Evolutionary conservation across 345 rosid species (phyloP).

Genomic region (Eucalyptus grandis): DNA sequence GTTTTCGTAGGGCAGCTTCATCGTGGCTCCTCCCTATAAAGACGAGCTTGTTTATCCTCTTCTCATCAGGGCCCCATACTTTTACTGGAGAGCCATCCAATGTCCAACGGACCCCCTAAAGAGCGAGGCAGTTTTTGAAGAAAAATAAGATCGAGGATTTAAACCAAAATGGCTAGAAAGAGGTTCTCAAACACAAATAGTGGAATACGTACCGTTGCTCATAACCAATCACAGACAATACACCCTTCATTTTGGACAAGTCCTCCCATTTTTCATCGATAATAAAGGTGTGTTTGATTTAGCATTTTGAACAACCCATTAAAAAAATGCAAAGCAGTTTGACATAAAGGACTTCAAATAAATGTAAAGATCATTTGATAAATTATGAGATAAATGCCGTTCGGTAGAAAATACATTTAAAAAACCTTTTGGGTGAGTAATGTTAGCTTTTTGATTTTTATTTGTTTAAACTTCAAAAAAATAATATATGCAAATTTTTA

Average conservation of each 20-base stretch:
- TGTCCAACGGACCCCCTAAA: slow-evolving; percentile 43
- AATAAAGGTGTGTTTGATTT: no score
- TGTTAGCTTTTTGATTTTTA: no score
- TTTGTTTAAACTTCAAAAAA: no score
- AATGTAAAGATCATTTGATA: no score
- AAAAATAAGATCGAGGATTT: neutral
- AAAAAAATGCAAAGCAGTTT: no score
- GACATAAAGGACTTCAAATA: no score
- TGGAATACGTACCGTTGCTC: slow-evolving; percentile 48
- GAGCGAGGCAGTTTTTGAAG: neutral
- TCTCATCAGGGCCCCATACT: slow-evolving; percentile 46
- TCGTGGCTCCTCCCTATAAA: slow-evolving; percentile 58
- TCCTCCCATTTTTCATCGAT: slow-evolving; percentile 59
- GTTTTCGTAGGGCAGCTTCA: slow-evolving; percentile 38
- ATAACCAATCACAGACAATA: slow-evolving; percentile 22
- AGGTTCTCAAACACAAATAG: neutral
- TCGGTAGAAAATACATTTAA: no score
- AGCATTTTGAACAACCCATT: no score
- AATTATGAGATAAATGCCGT: no score
- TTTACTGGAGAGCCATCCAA: slow-evolving; percentile 49
- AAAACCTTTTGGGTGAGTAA: no score
- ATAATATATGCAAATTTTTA: no score
- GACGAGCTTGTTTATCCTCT: slow-evolving; percentile 50
- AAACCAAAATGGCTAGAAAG: neutral
- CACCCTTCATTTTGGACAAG: slow-evolving; percentile 65